These are phyloP conservation scores for Epipyxis sp. DNA, from an alignment of 108 stramenopile genomes.

Conservation along the genomic window DNA sequence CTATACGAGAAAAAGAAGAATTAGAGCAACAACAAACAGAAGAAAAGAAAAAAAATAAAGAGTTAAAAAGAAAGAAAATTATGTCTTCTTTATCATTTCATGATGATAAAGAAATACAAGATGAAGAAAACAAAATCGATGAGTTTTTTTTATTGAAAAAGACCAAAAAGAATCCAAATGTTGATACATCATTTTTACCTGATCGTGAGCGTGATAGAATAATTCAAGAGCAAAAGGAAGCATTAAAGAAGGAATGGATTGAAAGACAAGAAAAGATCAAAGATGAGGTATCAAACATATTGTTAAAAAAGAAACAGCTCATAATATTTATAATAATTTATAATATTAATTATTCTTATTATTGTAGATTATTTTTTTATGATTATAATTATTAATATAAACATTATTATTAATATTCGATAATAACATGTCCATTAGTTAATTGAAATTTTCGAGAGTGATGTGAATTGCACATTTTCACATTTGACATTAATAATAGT, in stretches of 20 bases:
- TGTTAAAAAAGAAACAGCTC: slow-evolving; percentile 72
- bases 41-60: slow-evolving; percentile 4
- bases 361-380: too few relatives aligned
- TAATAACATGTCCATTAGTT: too few relatives aligned
- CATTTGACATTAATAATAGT: too few relatives aligned
- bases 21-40: slow-evolving; percentile 11
- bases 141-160: too few relatives aligned
- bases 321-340: slow-evolving; percentile 34
- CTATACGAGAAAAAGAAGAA: slow-evolving; percentile 11
- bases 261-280: slow-evolving; percentile 70
- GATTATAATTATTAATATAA: too few relatives aligned
- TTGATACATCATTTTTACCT: slow-evolving; percentile 86
- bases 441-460: too few relatives aligned
- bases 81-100: slow-evolving; percentile 25
- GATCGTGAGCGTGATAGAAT: slow-evolving; percentile 76
- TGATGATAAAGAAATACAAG: slow-evolving; percentile 48
- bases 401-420: too few relatives aligned
- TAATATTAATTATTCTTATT: too few relatives aligned
- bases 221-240: slow-evolving; percentile 56
- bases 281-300: slow-evolving; percentile 64
- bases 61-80: neutral
- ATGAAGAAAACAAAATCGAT: neutral
- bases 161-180: slow-evolving; percentile 78
- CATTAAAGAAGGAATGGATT: slow-evolving; percentile 75
- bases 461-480: too few relatives aligned